A percentile compares a stretch with the other conserved stretches of the same genome.
These are phyloP conservation scores for Saccharum hybrid DNA, from an alignment of 202 grass and related monocot genomes.

Conservation along the genomic window DNA sequence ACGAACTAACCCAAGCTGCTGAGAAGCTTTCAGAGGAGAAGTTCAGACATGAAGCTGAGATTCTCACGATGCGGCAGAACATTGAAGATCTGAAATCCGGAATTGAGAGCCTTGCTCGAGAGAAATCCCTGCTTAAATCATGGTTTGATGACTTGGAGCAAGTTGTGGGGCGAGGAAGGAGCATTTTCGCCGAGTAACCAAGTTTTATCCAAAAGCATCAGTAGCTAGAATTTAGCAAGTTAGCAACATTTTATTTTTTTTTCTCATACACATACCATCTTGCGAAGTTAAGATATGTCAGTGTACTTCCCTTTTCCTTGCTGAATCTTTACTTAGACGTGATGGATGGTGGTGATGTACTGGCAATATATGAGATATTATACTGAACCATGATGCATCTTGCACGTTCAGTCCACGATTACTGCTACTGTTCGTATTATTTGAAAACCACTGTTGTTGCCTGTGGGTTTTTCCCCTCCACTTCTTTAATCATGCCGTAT, in stretches of 20 bases:
- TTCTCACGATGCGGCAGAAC: slow-evolving; percentile 55
- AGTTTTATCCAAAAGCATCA: background rate
- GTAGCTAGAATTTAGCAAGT: slow-evolving; percentile 44
- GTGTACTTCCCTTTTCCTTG: background rate
- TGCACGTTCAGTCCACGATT: background rate
- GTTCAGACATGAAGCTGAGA: slow-evolving; percentile 64
- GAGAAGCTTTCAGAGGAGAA: slow-evolving; percentile 71
- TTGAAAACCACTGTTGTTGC: background rate
- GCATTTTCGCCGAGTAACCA: slow-evolving; percentile 4
- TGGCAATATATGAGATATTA: slow-evolving; percentile 22
- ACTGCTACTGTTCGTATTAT: background rate
- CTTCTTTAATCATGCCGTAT: background rate
- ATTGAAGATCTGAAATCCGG: slow-evolving; percentile 55
- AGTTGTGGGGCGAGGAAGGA: slow-evolving; percentile 50
- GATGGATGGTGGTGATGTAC: slow-evolving; percentile 38
- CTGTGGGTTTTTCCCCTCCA: background rate
- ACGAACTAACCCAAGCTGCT: slow-evolving; percentile 48
- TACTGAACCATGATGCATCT: slow-evolving; percentile 10
- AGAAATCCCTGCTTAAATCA: slow-evolving; percentile 52
- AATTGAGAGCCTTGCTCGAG: slow-evolving; percentile 48
- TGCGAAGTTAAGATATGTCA: slow-evolving; percentile 5
- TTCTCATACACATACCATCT: slow-evolving; percentile 11
- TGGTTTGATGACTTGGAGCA: slow-evolving; percentile 62
- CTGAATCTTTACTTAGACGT: background rate
- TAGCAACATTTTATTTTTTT: slow-evolving; percentile 9